Percentiles rank a stretch among this genome's conserved stretches.
phyloP scores from a whole-genome alignment of 2,329 filamentous ascomycete genomes.

The Fusarium sp. region DNA sequence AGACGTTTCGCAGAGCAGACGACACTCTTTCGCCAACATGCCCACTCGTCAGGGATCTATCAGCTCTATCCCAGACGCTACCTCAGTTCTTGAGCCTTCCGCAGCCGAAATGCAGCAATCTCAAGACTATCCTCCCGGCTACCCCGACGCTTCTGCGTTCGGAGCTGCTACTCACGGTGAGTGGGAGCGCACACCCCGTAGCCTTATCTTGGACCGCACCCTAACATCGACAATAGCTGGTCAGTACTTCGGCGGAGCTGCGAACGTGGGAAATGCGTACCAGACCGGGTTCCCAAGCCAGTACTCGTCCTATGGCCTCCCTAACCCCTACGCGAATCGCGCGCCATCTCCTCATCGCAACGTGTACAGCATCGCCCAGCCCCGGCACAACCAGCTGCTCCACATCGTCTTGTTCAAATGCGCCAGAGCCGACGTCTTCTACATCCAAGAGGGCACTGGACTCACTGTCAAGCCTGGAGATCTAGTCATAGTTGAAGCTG shows the following conservation, averaged over 20 bases:
- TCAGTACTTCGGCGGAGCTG: slow-evolving; percentile 43
- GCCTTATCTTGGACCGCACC: background rate
- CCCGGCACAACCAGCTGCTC: slow-evolving; percentile 75
- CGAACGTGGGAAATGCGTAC: slow-evolving; percentile 41
- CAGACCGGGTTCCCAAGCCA: slow-evolving; percentile 51
- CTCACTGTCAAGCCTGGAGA: slow-evolving; percentile 91
- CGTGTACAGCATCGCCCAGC: slow-evolving; percentile 71
- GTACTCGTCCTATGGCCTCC: slow-evolving; percentile 62
- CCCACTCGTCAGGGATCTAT: slow-evolving; percentile 74
- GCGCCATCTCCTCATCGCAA: slow-evolving; percentile 71
- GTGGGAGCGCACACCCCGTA: slow-evolving; percentile 32
- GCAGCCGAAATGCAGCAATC: slow-evolving; percentile 57
- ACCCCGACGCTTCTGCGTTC: slow-evolving; percentile 54
- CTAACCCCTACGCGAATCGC: slow-evolving; percentile 60
- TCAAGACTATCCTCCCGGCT: slow-evolving; percentile 58
- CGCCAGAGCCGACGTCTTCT: slow-evolving; percentile 94
- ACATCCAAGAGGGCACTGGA: slow-evolving; percentile 95
- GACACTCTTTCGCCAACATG: slow-evolving; percentile 83
- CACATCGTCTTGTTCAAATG: slow-evolving; percentile 98
- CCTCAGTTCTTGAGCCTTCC: slow-evolving; percentile 59
- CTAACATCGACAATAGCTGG: slow-evolving; percentile 28
- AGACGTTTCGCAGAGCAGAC: slow-evolving; percentile 78
- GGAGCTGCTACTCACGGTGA: slow-evolving; percentile 56
- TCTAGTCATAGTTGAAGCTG: slow-evolving; percentile 96
- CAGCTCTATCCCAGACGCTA: slow-evolving; percentile 68